Percentiles rank a stretch among this genome's conserved stretches.
Evolutionary conservation across 768 basidiomycete genomes (phyloP).

Genomic region (Naganishia onofrii): DNA sequence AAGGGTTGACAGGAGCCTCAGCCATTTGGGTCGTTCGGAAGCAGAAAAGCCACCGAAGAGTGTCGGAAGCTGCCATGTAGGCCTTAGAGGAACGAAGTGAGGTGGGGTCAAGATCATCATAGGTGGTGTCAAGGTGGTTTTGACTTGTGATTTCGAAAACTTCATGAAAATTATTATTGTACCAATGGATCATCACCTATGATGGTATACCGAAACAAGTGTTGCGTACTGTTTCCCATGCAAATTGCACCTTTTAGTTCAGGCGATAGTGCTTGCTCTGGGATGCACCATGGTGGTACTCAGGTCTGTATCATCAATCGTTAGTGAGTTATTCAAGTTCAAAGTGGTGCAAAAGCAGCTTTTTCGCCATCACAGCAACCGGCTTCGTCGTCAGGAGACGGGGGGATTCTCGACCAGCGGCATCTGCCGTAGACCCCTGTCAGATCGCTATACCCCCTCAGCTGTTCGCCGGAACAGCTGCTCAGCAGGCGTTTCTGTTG

Average conservation of each 20-base stretch:
- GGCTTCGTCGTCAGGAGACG: neutral
- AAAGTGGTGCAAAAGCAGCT: neutral
- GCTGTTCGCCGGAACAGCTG: neutral
- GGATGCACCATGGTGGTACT: neutral
- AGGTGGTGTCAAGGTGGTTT: conserved; percentile 3
- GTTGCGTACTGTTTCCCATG: neutral
- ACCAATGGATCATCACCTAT: neutral
- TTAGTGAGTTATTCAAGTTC: neutral
- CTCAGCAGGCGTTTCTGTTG: neutral
- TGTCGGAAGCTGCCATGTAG: neutral
- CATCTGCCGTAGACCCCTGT: neutral
- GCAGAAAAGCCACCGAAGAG: conserved; percentile 41
- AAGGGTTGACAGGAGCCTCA: conserved; percentile 38
- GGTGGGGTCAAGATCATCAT: too few relatives aligned
- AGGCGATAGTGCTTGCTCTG: neutral
- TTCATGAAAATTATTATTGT: neutral
- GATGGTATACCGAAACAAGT: neutral
- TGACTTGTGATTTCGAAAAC: neutral
- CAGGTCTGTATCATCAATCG: neutral
- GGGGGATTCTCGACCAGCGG: neutral
- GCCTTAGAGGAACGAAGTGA: too few relatives aligned
- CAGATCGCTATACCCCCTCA: neutral
- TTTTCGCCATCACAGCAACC: neutral
- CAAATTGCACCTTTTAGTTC: neutral
- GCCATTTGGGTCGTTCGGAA: conserved; percentile 41